Evolutionary conservation across 352 stramenopile genomes (phyloP), one percentile per base, ranked within the genome.

Genomic region (Poterioochromonas sp.): DNA sequence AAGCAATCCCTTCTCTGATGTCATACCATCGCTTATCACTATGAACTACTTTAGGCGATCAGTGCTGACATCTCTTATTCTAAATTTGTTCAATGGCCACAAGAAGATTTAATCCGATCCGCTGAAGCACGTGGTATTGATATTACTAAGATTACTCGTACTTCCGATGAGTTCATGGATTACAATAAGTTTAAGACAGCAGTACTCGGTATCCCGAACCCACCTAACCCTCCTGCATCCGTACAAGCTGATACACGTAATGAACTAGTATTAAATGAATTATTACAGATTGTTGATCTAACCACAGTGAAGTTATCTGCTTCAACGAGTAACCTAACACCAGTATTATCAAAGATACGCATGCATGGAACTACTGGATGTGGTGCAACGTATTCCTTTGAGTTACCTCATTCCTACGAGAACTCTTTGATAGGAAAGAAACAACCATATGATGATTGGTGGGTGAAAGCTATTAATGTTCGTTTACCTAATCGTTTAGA

Each of bases 21-120:
- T 51, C 43, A 51, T 18, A 51, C 5, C 43, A 20, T 51, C 43
- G 18, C 5, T 20, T 51, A 5, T 20, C 43, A 51, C 5, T 20
- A 51, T 51, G 18, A 51, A 51, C 5, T 51, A 20, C 43, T 51
- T 5, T 51, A 51, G 43, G 54, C 26, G 54, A 65, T 65, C 34
- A 39, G 26, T 68, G 58, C 58, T 32, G 58, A 68, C 26, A 68
- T 39, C 29, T 68, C 5, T 39, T 68, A 68, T 39, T 68, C 58
- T 11, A 68, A 68, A 68, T 5, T 5, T 40, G 58, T 68, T 15
- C 58, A 68, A 68, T 68, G 26, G 5, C 12, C 8, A 39, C 26
- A 8, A 18, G 5, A 11, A 15, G 58, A 68, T 39, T 68, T 68
- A 39, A 29, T 39, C 12, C 58, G 29, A 32, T 37, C 12, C 29